phyloP scores from a whole-genome alignment of 1,139 yeast species.

The Candida sp. region DNA sequence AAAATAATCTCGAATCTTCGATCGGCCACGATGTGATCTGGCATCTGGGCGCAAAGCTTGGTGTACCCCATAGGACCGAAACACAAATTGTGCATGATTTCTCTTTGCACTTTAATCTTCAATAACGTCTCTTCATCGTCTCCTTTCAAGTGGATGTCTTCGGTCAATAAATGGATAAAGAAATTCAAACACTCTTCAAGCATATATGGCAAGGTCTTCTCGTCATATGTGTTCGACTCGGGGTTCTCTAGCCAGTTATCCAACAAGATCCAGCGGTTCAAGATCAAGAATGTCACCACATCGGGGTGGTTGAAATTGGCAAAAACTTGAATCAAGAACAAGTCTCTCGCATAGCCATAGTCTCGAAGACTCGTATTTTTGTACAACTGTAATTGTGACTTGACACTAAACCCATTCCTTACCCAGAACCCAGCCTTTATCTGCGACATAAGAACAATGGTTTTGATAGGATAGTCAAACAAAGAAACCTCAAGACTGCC shows the following conservation, averaged over 20 bases:
- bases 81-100: conserved; percentile 79
- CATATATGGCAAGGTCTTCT: conserved; percentile 55
- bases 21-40: conserved; percentile 76
- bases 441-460: conserved; percentile 61
- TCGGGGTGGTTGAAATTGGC: conserved; percentile 63
- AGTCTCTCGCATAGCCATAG: conserved; percentile 77
- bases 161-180: conserved; percentile 71
- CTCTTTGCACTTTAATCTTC: conserved; percentile 60
- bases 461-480: conserved; percentile 79
- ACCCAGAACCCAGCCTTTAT: conserved; percentile 66
- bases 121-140: conserved; percentile 54
- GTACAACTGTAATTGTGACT: conserved; percentile 81
- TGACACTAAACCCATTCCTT: conserved; percentile 66
- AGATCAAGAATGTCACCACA: conserved; percentile 58
- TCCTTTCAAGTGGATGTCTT: conserved; percentile 63
- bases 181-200: conserved; percentile 81
- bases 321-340: conserved; percentile 72
- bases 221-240: conserved; percentile 34
- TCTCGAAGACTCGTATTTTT: conserved; percentile 85
- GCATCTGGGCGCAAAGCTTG: conserved; percentile 68
- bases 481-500: conserved; percentile 29
- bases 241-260: conserved; percentile 40
- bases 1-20: conserved; percentile 76
- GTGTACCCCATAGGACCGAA: conserved; percentile 77
- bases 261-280: conserved; percentile 74